A percentile compares a stretch with the other conserved stretches of the same genome.
Conservation (phyloP, 306 rosid genomes). For the Gynostemma pentaphyllum region DNA sequence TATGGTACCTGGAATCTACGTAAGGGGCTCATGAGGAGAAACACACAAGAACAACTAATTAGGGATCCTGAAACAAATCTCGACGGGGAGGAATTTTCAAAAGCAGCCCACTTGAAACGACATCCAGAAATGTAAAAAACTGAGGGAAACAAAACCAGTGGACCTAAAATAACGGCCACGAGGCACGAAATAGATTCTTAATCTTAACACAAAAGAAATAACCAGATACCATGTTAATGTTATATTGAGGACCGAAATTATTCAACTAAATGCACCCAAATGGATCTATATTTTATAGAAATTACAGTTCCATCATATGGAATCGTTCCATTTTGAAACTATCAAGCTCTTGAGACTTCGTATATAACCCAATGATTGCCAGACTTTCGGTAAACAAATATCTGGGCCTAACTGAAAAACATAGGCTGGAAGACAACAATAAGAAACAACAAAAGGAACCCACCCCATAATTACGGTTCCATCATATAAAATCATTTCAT, state of each 20-base stretch:
- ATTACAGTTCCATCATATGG: not conserved
- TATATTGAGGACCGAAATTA: too few species aligned
- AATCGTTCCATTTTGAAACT: not conserved
- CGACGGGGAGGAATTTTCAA: not conserved
- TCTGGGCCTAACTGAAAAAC: not conserved
- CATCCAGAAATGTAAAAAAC: too few species aligned
- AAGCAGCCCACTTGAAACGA: not conserved
- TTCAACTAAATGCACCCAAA: too few species aligned
- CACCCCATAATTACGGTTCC: not conserved
- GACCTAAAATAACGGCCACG: too few species aligned
- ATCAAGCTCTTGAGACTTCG: not conserved
- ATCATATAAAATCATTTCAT: not conserved
- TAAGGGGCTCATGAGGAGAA: too few species aligned
- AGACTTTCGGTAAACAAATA: not conserved
- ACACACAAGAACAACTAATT: not conserved
- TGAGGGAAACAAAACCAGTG: too few species aligned
- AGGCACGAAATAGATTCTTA: too few species aligned
- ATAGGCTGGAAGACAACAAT: not conserved
- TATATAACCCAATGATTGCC: not conserved
- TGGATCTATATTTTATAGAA: not conserved
- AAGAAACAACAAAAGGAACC: too few species aligned
- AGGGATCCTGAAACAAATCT: not conserved
- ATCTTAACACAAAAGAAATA: too few species aligned
- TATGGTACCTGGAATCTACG: too few species aligned
- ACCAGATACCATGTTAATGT: too few species aligned